Percentiles rank a stretch among this genome's conserved stretches.
Evolutionary conservation across 306 rosid species (phyloP).

Genomic region (Vigna trinervia): DNA sequence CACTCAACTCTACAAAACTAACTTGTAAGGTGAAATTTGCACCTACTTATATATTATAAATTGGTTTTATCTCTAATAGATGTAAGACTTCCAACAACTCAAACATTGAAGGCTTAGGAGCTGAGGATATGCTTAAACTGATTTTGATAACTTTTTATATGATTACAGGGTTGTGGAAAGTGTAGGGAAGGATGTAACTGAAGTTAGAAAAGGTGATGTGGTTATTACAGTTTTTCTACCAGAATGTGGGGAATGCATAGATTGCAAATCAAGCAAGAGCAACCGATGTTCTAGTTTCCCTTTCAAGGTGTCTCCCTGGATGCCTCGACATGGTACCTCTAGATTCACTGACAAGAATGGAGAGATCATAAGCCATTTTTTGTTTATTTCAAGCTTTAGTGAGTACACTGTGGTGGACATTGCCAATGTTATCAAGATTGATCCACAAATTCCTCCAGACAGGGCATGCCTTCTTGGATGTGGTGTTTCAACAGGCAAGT

Average conservation of each 20-base stretch:
- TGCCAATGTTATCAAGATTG: constrained; percentile 67
- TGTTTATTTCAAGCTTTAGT: constrained; percentile 76
- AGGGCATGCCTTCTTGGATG: constrained; percentile 85
- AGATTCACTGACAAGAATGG: constrained; percentile 81
- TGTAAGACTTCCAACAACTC: neutral
- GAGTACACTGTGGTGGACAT: constrained; percentile 79
- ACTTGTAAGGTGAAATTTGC: accelerated
- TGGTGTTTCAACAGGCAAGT: constrained; percentile 75
- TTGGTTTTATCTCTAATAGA: no score
- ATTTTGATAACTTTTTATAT: neutral
- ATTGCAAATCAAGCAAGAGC: constrained; percentile 75
- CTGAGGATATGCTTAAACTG: constrained; percentile 1
- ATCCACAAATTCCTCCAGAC: constrained; percentile 59
- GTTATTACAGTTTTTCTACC: constrained; percentile 74
- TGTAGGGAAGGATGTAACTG: constrained; percentile 70
- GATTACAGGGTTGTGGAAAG: constrained; percentile 78
- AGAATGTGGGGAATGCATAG: constrained; percentile 73
- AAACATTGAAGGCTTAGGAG: constrained; percentile 1
- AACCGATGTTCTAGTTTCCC: constrained; percentile 69
- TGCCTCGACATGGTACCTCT: constrained; percentile 64
- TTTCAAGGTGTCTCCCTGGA: constrained; percentile 69
- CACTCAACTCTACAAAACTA: accelerated
- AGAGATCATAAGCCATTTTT: constrained; percentile 65
- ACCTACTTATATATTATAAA: no score
- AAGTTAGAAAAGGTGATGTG: constrained; percentile 70